Evolutionary conservation across 768 basidiomycete genomes (phyloP), one percentile per base, ranked within the genome.

Genomic region (Ephemerocybe angulata): DNA sequence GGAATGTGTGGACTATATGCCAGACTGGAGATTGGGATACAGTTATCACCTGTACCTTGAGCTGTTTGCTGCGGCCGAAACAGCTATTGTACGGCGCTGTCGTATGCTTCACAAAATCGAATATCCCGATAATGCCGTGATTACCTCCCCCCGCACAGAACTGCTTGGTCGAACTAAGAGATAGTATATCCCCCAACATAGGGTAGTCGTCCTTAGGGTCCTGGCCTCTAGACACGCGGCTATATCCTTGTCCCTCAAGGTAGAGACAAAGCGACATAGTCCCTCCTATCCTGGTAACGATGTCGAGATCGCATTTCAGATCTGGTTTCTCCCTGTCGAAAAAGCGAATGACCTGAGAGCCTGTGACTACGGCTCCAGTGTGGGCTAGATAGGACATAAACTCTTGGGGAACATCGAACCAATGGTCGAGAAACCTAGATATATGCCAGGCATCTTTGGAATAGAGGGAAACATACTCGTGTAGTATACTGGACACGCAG

Each of bases 391-490:
- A 17, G 10, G 33, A 35, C 33, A 8, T 35, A 17, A 35, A 35
- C 4, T 17, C n/a, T 29, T 50, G 4, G 11, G 48, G 48, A 12
- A 8, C 6, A 15, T 4, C 17, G 21, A 50, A 50, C 48, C 48
- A 50, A 19, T 4, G 15, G 3, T 4, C 10, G 17, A 50, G 19
- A 29, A 50, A 50, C 6, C 3, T 50, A 12, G 29, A 10, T 8
- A 31, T 31, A 21, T 35, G 13, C 48, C 48, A 50, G 15, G 19
- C 30, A 10, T 30, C 29, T 15, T 4, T 5, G 3, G 19, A 10
- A 31, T 50, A 50, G 30, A 11, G 11, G 35, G 11, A 37, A 37
- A 11, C 35, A 13, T 30, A 50, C 57, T 44, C 55, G 65, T 70
- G 67, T n/a, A n/a, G n/a, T n/a, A n/a, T n/a, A n/a, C n/a, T n/a